Conservation (phyloP, 1,284 basidiomycete genomes). For the Malassezia sympodialis region DNA sequence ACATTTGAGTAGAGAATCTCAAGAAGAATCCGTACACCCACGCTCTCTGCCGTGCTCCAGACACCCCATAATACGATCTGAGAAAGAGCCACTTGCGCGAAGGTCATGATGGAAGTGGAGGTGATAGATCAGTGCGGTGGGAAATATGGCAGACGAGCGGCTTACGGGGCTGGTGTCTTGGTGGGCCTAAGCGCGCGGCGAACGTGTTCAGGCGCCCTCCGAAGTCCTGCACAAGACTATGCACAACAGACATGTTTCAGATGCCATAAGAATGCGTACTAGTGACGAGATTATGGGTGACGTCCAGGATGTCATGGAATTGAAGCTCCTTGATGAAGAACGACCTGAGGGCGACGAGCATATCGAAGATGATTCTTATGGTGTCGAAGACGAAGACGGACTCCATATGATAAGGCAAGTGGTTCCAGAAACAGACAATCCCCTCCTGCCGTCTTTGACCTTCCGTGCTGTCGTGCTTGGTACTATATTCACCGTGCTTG, state of each 20-base stretch:
- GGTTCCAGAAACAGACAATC: conserved; percentile 54
- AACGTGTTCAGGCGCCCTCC: not conserved
- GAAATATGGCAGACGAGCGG: not conserved
- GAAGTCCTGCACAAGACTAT: not conserved
- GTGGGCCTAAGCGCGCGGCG: not conserved
- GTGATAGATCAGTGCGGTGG: not conserved
- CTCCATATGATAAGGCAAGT: conserved; percentile 44
- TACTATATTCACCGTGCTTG: conserved; percentile 52
- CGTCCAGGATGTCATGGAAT: conserved; percentile 1
- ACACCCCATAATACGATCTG: not conserved
- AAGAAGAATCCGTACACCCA: not conserved
- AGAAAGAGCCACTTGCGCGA: not conserved
- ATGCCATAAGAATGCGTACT: not conserved
- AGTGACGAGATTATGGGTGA: not conserved
- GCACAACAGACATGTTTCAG: conserved; percentile 1
- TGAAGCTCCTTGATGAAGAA: conserved; percentile 8
- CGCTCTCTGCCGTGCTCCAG: conserved; percentile 1
- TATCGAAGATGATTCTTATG: conserved; percentile 1
- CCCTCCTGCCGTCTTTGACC: conserved; percentile 53
- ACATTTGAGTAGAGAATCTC: not conserved
- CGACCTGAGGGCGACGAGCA: not conserved
- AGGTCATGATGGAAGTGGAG: not conserved
- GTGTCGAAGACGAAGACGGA: conserved; percentile 38
- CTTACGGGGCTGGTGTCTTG: not conserved
- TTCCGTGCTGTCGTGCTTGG: conserved; percentile 54